These are phyloP conservation scores for Phoma sp. DNA, from an alignment of 2,329 filamentous ascomycete species.

Conservation along the genomic window DNA sequence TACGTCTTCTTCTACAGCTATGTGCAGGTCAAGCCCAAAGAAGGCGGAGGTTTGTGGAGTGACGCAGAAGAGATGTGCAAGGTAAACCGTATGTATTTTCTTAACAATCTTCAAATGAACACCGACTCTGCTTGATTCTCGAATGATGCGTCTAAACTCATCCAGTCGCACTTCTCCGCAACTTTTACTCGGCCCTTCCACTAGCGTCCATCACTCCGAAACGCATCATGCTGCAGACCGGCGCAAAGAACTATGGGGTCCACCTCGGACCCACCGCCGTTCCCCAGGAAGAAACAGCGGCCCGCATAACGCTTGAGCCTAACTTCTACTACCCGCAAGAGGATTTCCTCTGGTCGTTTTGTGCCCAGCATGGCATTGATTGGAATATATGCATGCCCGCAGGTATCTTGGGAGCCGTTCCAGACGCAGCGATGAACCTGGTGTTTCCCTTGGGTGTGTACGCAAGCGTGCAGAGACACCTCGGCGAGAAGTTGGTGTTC, in stretches of 20 bases:
- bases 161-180: slow-evolving; percentile 50
- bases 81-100: slow-evolving; percentile 49
- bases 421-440: slow-evolving; percentile 59
- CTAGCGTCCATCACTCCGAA: slow-evolving; percentile 53
- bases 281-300: slow-evolving; percentile 56
- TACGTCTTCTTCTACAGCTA: slow-evolving; percentile 64
- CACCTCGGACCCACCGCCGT: slow-evolving; percentile 55
- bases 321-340: slow-evolving; percentile 66
- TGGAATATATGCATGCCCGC: slow-evolving; percentile 59
- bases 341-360: slow-evolving; percentile 55
- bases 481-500: slow-evolving; percentile 52
- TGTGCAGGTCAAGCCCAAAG: slow-evolving; percentile 58
- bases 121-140: background rate
- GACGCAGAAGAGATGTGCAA: slow-evolving; percentile 58
- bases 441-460: slow-evolving; percentile 58
- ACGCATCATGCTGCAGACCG: slow-evolving; percentile 59
- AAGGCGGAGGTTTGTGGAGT: slow-evolving; percentile 55
- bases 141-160: slow-evolving; percentile 4
- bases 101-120: background rate
- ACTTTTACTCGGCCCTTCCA: slow-evolving; percentile 56
- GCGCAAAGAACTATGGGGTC: slow-evolving; percentile 60
- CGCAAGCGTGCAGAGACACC: slow-evolving; percentile 54
- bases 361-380: slow-evolving; percentile 42
- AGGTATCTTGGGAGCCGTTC: slow-evolving; percentile 58
- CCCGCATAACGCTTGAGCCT: slow-evolving; percentile 51